phyloP scores from a whole-genome alignment of 192 early-diverging fungal genomes.

The Phycomyces blakesleeanus region DNA sequence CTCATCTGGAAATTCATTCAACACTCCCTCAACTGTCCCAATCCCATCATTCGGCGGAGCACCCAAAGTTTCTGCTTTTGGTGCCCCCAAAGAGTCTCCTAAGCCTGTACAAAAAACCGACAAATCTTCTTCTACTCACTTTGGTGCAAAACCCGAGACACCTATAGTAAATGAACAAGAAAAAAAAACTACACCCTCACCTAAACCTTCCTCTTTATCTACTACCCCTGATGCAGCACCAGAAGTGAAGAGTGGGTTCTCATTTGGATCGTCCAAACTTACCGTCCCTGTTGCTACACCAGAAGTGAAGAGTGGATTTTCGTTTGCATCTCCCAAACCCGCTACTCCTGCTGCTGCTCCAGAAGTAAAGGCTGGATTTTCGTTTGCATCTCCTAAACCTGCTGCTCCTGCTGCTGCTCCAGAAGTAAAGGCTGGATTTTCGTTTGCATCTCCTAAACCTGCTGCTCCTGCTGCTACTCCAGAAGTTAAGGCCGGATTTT shows the following conservation, averaged over 20 bases:
- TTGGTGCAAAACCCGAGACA: not conserved
- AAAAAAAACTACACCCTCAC: not conserved
- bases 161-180: not conserved
- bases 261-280: not conserved
- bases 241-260: not conserved
- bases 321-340: not conserved
- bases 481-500: not conserved
- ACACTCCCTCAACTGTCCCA: not conserved
- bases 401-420: not conserved
- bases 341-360: not conserved
- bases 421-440: not conserved
- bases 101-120: not conserved
- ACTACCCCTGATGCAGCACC: not conserved
- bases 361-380: not conserved
- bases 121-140: not conserved
- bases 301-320: not conserved
- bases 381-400: not conserved
- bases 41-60: not conserved
- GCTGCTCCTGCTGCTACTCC: not conserved
- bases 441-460: not conserved
- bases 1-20: not conserved
- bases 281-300: no score
- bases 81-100: not conserved
- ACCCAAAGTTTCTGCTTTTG: not conserved
- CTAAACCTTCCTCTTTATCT: constrained; percentile 1